Conservation (phyloP, 176 grass and related monocot species). For the Leersia perrieri region DNA sequence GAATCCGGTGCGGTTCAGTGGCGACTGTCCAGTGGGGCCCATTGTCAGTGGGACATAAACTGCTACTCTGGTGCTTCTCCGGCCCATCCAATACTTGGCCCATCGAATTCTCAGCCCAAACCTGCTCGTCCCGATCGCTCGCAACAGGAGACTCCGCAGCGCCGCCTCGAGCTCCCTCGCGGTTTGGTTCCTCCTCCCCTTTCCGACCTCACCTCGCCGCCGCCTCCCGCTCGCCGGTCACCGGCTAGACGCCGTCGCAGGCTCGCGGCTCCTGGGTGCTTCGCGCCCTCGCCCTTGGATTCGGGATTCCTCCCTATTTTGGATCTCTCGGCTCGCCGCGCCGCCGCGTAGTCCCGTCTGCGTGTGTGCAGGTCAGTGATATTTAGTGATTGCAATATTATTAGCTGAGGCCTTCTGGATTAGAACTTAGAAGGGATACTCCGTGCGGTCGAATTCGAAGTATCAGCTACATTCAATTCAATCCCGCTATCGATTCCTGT, state of each 20-base stretch:
- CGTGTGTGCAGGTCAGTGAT: not conserved
- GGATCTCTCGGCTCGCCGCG: not conserved
- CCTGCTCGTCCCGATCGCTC: not conserved
- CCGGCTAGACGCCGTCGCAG: too few species aligned
- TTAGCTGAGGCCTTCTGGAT: too few species aligned
- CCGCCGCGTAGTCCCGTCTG: not conserved
- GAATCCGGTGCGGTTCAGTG: not conserved
- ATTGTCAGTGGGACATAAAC: not conserved
- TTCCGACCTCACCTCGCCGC: not conserved
- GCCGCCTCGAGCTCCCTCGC: not conserved
- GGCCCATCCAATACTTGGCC: slow-evolving; percentile 21
- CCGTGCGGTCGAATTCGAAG: not conserved
- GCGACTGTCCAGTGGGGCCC: not conserved
- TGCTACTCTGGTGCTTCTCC: not conserved
- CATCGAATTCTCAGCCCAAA: not conserved
- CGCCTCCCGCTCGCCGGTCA: not conserved
- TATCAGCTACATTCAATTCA: not conserved
- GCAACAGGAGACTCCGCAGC: not conserved
- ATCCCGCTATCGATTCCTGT: not conserved
- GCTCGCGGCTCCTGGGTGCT: not conserved
- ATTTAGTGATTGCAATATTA: not conserved
- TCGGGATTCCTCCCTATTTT: not conserved
- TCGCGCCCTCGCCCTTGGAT: not conserved
- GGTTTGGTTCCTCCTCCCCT: too few species aligned
- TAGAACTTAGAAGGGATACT: not conserved